Base-by-base conservation (phyloP, 495 filamentous ascomycete genomes). In the Paragyromitra xinjiangensis region DNA sequence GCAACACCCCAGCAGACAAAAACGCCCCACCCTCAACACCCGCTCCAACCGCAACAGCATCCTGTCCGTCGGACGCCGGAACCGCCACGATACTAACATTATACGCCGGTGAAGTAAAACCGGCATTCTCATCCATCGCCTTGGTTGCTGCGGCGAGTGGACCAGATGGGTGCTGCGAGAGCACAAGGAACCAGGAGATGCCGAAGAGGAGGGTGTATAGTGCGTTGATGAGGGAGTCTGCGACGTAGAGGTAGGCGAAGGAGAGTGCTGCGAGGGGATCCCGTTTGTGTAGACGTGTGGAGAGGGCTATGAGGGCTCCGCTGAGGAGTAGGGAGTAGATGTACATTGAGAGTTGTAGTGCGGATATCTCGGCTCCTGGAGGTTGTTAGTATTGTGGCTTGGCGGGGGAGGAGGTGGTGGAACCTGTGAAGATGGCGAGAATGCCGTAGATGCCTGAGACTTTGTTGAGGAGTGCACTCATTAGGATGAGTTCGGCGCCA, bases 391-490 rank as follows among this genome's bases (percentile, higher is more conserved):
- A 42, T 40, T 39, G 40, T 44, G 53, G 61, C 44, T 85, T 85
- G 61, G 66, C 42, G 71, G 42, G 50, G 50, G 37, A 2, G 12
- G 7, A 6, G 9, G 7, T 11, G 42, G 19, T 12, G 4, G 29
- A 37, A 81, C 92, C 92, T n/a, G 92, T 93, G 66, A 93, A 84
- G 77, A 96, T 86, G 62, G 94, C 93, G 72, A 97, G 91, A 65
- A 97, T 86, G 80, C 94, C 94, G 84, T 94, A 97, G 75, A 97
- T 85, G 68, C 93, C 93, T 69, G 92, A 93, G 75, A 92, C 87
- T 84, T 97, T 97, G 86, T 97, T 97, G 82, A 97, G 87, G 39
- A 95, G 84, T 68, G 95, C 86, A 11, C 92, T 90, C 74, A 95
- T 86, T 6, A 91, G 89, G 71, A 95, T 91, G 69, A 97, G 86